Base-by-base conservation (phyloP, 2,329 filamentous ascomycete genomes). In the Sporothrix brunneoviolacea region DNA sequence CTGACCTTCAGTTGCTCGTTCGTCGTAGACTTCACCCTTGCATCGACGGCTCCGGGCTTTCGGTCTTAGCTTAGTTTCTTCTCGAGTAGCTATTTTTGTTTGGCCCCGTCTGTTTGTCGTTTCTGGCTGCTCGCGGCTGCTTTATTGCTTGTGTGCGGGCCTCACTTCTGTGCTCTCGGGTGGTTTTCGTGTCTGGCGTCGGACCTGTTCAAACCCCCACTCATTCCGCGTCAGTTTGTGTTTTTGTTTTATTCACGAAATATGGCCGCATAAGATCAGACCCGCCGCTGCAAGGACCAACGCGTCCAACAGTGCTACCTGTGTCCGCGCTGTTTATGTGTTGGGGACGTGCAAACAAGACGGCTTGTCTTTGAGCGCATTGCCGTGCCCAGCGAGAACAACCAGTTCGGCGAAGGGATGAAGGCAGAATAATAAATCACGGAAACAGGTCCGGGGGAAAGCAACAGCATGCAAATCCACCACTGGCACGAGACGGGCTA, bases 191-290 rank as follows among this genome's bases (percentile, higher is more conserved):
- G 24, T 30, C 18, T 38, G 32, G n/a, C 43, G 18, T 10, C 33
- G 33, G 43, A 36, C 12, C 43, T 46, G 43, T 37, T 46, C 21
- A 32, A 38, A 39, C 44, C 44, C 35, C 44, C 35, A 47, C 44
- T 47, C 44, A 15, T 27, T 47, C 22, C 13, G 22, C 35, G 44
- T 47, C 24, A 47, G 44, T 40, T 5, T 28, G 10, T 19, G 32
- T 39, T 42, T 19, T 33, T 9, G 12, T 33, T 48, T 8, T 47
- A 18, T 30, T 6, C 18, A n/a, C 24, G 27, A 32, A 27, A 12
- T n/a, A 10, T 37, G 43, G 44, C 35, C 27, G 44, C 24, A 22
- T 39, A 19, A 30, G 27, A 22, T 22, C 16, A 7, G 30, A 12
- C 30, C 30, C 30, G 30, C 30, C 30, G 15, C 30, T 33, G 30